These are phyloP conservation scores for Beauveria sp. DNA, from an alignment of 2,329 filamentous ascomycete genomes.

Conservation along the genomic window DNA sequence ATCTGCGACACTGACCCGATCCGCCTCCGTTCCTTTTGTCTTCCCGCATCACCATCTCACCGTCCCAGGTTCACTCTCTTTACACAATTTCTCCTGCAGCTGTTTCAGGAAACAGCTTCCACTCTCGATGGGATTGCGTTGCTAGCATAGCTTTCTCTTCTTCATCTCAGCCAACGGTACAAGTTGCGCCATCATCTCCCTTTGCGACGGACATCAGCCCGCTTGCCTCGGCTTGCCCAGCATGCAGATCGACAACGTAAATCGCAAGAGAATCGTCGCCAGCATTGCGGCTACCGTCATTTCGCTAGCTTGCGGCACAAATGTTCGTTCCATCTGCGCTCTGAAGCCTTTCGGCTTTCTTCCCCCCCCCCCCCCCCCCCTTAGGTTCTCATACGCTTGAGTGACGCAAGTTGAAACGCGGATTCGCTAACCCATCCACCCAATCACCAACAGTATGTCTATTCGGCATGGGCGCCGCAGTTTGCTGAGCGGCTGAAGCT, in stretches of 20 bases:
- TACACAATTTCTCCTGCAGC: not conserved
- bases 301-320: constrained; percentile 84
- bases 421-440: not conserved
- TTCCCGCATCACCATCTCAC: not conserved
- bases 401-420: not conserved
- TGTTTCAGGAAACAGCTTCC: not conserved
- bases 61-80: not conserved
- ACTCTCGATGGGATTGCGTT: not conserved
- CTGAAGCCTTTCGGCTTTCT: not conserved
- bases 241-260: constrained; percentile 42
- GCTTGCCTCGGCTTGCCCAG: not conserved
- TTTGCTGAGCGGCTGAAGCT: constrained; percentile 82
- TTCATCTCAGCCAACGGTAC: not conserved
- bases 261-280: constrained; percentile 66
- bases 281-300: constrained; percentile 80
- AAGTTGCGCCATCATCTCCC: constrained; percentile 3
- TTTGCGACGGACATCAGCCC: not conserved
- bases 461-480: constrained; percentile 95
- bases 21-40: not conserved
- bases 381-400: not conserved
- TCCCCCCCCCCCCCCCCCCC: too few relatives aligned
- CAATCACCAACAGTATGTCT: constrained; percentile 66
- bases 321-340: constrained; percentile 49
- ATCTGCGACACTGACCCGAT: constrained; percentile 3
- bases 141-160: not conserved